A percentile compares a stretch with the other conserved stretches of the same genome.
phyloP scores from a whole-genome alignment of 2,329 filamentous ascomycete species.

The Colletotrichum camelliae region DNA sequence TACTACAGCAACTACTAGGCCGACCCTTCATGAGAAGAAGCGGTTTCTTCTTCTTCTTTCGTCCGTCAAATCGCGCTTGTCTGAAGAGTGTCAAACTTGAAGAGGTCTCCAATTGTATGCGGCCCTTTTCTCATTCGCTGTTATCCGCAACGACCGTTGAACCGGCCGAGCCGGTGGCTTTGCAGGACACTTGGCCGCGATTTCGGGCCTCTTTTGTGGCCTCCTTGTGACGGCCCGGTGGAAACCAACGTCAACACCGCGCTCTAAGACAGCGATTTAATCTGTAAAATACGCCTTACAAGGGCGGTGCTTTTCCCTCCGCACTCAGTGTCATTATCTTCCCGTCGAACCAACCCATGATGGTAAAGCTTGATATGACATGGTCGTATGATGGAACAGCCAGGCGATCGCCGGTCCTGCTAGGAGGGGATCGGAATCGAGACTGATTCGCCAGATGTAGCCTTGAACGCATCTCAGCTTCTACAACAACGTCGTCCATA shows the following conservation, averaged over 20 bases:
- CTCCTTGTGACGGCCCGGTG: slow-evolving; percentile 1
- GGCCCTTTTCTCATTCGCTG: neutral
- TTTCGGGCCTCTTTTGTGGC: slow-evolving; percentile 18
- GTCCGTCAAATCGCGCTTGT: neutral
- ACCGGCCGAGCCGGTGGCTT: slow-evolving; percentile 7
- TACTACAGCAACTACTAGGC: neutral
- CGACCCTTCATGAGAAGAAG: neutral
- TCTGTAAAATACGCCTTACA: slow-evolving; percentile 11
- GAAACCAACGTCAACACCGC: neutral
- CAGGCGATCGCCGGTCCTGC: neutral
- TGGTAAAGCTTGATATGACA: neutral
- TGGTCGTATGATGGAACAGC: neutral
- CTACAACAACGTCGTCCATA: neutral
- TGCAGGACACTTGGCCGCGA: slow-evolving; percentile 17
- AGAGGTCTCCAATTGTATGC: neutral
- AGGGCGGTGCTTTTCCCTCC: neutral
- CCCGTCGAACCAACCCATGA: neutral
- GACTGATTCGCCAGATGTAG: neutral
- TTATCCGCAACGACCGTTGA: neutral
- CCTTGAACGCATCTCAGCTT: neutral
- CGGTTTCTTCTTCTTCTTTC: neutral
- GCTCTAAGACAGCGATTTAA: neutral
- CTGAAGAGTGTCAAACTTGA: neutral
- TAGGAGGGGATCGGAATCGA: neutral
- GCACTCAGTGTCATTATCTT: neutral